phyloP scores from a whole-genome alignment of 768 basidiomycete genomes.

The Saitozyma podzolica region DNA sequence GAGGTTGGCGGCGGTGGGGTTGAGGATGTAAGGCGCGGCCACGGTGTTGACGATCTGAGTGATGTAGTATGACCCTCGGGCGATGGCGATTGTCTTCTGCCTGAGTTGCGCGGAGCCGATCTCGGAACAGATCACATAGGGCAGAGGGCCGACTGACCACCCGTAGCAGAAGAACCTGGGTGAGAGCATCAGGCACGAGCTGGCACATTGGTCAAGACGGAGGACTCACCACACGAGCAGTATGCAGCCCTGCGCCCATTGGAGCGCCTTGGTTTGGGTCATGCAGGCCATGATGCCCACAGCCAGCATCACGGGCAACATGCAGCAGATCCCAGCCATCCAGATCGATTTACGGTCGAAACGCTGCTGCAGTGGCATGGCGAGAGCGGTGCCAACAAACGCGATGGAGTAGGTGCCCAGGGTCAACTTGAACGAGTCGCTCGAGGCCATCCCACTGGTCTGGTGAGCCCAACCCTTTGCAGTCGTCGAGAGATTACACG shows the following conservation, averaged over 20 bases:
- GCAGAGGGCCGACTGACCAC: constrained; percentile 1
- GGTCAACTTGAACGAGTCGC: constrained; percentile 28
- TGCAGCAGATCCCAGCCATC: constrained; percentile 22
- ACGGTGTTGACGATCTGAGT: constrained; percentile 19
- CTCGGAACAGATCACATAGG: constrained; percentile 13
- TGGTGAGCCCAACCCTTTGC: too few species aligned
- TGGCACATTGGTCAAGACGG: too few species aligned
- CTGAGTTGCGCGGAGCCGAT: constrained; percentile 25
- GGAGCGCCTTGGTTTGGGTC: not conserved
- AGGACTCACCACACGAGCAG: constrained; percentile 2
- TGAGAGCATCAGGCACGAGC: too few species aligned
- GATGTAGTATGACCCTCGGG: constrained; percentile 34
- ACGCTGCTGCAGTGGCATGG: constrained; percentile 14
- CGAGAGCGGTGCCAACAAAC: constrained; percentile 22
- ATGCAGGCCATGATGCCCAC: constrained; percentile 22
- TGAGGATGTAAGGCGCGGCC: constrained; percentile 37
- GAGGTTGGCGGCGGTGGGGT: constrained; percentile 32
- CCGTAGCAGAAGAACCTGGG: constrained; percentile 6
- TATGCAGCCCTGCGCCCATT: not conserved
- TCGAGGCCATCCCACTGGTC: too few species aligned
- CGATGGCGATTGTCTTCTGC: constrained; percentile 33
- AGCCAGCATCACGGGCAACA: constrained; percentile 18
- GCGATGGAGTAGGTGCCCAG: constrained; percentile 20
- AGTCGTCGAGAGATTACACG: not conserved
- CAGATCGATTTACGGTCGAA: constrained; percentile 34